These are phyloP conservation scores for Fraxinus ornus DNA, from an alignment of 305 asterid species.

Conservation along the genomic window DNA sequence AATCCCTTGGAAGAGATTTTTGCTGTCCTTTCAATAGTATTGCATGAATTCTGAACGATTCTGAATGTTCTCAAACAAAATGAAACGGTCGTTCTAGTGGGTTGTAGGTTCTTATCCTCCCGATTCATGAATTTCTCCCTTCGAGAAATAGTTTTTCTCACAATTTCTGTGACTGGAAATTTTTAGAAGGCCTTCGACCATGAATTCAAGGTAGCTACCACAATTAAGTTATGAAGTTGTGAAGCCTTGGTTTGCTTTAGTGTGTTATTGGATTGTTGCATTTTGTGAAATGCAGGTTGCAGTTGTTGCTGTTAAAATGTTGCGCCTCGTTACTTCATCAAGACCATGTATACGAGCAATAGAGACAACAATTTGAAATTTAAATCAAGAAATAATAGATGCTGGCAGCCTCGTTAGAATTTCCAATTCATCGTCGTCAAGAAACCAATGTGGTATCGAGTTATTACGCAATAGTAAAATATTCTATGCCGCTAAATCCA, in stretches of 20 bases:
- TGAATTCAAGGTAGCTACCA: not conserved
- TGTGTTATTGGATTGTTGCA: not conserved
- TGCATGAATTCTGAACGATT: not conserved
- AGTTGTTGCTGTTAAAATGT: slow-evolving; percentile 4
- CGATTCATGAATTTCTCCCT: not conserved
- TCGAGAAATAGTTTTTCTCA: not conserved
- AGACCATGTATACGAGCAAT: not conserved
- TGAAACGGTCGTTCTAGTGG: not conserved
- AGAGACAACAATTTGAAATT: not conserved
- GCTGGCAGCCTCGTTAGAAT: not conserved
- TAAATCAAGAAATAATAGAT: not conserved
- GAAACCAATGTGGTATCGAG: not conserved
- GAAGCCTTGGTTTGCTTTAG: not conserved
- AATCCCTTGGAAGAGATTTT: not conserved
- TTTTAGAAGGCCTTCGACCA: not conserved
- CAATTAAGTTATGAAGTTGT: not conserved
- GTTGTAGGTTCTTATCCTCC: not conserved
- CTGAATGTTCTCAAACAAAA: not conserved
- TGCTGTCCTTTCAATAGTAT: not conserved
- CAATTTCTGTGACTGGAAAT: not conserved
- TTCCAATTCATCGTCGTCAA: not conserved
- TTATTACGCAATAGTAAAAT: not conserved
- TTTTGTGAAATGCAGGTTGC: slow-evolving; percentile 12
- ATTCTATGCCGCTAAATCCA: not conserved
- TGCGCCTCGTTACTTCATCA: not conserved